These are phyloP conservation scores for Aspergillus sp. DNA, from an alignment of 2,329 filamentous ascomycete species.

Conservation along the genomic window DNA sequence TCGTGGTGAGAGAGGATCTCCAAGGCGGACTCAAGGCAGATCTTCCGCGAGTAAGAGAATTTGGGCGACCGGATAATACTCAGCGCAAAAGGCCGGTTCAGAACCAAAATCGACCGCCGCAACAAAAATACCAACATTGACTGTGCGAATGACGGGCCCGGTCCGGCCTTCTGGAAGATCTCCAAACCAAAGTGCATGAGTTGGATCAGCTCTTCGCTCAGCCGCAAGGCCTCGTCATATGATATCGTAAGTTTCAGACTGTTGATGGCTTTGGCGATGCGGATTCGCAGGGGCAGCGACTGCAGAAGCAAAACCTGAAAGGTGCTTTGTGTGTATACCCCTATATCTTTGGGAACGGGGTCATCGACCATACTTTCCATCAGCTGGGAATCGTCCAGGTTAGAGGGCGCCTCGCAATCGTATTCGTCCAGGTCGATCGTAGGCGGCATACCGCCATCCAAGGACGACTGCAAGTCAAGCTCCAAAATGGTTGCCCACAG, in stretches of 20 bases:
- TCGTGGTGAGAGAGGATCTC: conserved; percentile 38
- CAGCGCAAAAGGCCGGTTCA: conserved; percentile 52
- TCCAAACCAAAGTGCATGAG: conserved; percentile 25
- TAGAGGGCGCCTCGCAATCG: conserved; percentile 41
- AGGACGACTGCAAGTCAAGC: conserved; percentile 41
- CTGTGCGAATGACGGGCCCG: conserved; percentile 29
- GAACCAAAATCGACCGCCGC: conserved; percentile 57
- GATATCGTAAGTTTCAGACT: conserved; percentile 32
- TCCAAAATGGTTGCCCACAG: conserved; percentile 50
- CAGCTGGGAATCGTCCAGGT: conserved; percentile 42
- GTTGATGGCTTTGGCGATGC: conserved; percentile 35
- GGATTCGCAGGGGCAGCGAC: conserved; percentile 32
- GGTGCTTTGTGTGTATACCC: conserved; percentile 28
- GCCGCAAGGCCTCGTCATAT: conserved; percentile 36
- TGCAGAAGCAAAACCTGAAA: conserved; percentile 33
- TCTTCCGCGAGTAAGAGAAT: conserved; percentile 42
- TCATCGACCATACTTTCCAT: conserved; percentile 29
- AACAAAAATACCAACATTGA: conserved; percentile 54
- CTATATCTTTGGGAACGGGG: conserved; percentile 21
- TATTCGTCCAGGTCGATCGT: conserved; percentile 39
- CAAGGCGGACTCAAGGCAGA: conserved; percentile 39
- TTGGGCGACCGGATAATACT: conserved; percentile 35
- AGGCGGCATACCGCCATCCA: conserved; percentile 38
- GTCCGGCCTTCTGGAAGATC: conserved; percentile 27
- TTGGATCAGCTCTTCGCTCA: conserved; percentile 32